Evolutionary conservation across 108 stramenopile genomes (phyloP), one percentile per base, ranked within the genome.

Genomic region (Pelagomonas calceolata): DNA sequence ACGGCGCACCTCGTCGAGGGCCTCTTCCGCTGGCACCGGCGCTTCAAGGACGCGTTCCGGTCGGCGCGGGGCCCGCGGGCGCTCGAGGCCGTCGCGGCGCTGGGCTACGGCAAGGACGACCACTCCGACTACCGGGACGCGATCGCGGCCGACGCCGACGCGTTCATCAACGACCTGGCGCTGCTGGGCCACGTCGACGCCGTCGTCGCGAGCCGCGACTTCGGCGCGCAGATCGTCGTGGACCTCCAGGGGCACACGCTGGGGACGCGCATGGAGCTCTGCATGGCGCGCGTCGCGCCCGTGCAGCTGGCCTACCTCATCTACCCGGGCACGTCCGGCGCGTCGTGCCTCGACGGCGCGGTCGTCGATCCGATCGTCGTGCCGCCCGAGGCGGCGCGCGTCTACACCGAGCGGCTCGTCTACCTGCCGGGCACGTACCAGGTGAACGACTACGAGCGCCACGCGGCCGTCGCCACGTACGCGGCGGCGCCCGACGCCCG

Each of bases 271-370:
- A 60, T 64, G 29, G 80, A 71, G 35, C 76, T 84, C 64, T 30
- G 44, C 39, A 82, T 79, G 17, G 36, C 43, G 35, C 78, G 82
- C 35, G 69, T 78, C 15, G 78, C 75, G 26, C 79, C 78, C 63
- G 30, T 85, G 29, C 74, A 81, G 75, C 78, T 84, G 17, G 80
- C 77, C 64, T 85, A 84, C 39, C 70, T 85, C 31, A 76, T 85
- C 33, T 84, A 77, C 64, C 83, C 85, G 14, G 85, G 85, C 12
- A 85, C 83, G 18, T 76, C 76, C 30, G 85, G 83, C 21, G 83
- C 83, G 44, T n/a, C 37, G 0, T 84, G 78, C 69, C 46, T 78
- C 34, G 83, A 85, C 73, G 82, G 78, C 44, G 65, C 82, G 30
- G 26, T 85, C 26, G 79, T 63, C n/a, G 85, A 80, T 79, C 74